Percentiles rank a stretch among this genome's conserved stretches.
These are phyloP conservation scores for Arxiozyma slooffiae DNA, from an alignment of 1,139 yeast species.

Conservation along the genomic window DNA sequence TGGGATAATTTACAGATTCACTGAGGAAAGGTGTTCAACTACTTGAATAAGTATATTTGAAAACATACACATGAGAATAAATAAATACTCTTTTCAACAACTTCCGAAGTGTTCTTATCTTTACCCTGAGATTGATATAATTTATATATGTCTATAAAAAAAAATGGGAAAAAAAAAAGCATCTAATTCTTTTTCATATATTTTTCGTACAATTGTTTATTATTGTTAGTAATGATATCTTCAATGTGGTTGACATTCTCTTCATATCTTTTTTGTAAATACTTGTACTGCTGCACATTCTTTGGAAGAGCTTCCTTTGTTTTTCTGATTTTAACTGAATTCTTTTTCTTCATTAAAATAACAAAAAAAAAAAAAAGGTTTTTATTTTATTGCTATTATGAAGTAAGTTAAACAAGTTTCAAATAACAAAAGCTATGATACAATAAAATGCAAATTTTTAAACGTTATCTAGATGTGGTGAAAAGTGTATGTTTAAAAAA, in stretches of 20 bases:
- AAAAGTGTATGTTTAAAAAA: too few relatives aligned
- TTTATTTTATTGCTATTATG: too few relatives aligned
- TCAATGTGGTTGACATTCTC: background rate
- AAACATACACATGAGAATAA: slow-evolving; percentile 33
- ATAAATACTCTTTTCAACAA: slow-evolving; percentile 26
- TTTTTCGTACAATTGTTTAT: background rate
- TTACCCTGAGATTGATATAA: slow-evolving; percentile 9
- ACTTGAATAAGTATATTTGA: slow-evolving; percentile 33
- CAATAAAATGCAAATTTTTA: too few relatives aligned
- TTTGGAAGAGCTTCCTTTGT: background rate
- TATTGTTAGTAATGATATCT: background rate
- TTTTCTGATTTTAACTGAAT: background rate
- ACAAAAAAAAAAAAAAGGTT: too few relatives aligned
- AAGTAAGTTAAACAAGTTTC: too few relatives aligned
- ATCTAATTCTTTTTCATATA: background rate
- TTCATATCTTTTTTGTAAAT: background rate
- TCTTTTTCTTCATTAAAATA: too few relatives aligned
- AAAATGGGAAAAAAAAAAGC: slow-evolving; percentile 8
- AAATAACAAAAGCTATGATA: too few relatives aligned
- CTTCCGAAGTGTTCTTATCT: slow-evolving; percentile 9
- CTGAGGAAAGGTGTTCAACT: slow-evolving; percentile 29
- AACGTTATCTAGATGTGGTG: too few relatives aligned
- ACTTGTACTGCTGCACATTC: background rate
- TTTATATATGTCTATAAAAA: slow-evolving; percentile 19
- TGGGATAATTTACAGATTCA: slow-evolving; percentile 26